Base-by-base conservation (phyloP, 139 green algal genomes). In the Chlorella sp. region DNA sequence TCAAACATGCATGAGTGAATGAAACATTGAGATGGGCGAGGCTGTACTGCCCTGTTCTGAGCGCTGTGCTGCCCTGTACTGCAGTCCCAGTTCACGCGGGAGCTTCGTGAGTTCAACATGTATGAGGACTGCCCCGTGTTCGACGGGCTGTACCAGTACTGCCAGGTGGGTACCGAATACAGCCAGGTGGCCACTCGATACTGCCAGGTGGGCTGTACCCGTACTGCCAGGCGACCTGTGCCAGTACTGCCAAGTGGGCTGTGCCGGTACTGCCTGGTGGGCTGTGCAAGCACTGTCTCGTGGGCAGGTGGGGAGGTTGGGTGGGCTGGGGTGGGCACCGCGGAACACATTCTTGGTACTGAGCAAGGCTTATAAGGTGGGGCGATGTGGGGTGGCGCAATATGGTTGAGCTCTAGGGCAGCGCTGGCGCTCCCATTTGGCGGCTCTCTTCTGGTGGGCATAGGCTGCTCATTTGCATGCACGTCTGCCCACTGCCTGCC, bases 91-190 rank as follows among this genome's bases (percentile, higher is more conserved):
- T 57, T 39, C 34, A 79, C 76, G 16, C 64, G 40, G 1, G 81
- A 85, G 40, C 81, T 90, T 16, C 42, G 73, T 12, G 77, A 89
- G 61, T 99, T 97, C 89, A 96, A 96, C 84, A 90, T 98, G 14
- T 95, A 93, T 3, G 95, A 98, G 39, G 97, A 99, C 92, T 99
- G 98, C 90, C 98, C 98, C 30, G 97, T 99, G 1, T 99, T 99
- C 86, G 97, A 98, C 85, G 97, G 97, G 36, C 90, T 99, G 84
- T 99, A 96, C 85, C 83, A 98, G 80, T 99, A 99, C 91, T 99
- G 96, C 91, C 95, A 98, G 92, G 94, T 96, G 86, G n/a, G 81
- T n/a, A n/a, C n/a, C n/a, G n/a, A 16, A 9, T 57, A 57, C 48
- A 16, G 48, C 99, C 99, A 85, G 96, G 97, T 86, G 97, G 97